Percentiles rank a stretch among this genome's conserved stretches.
These are phyloP conservation scores for Irpex lacteus DNA, from an alignment of 1,284 basidiomycete species.

Conservation along the genomic window DNA sequence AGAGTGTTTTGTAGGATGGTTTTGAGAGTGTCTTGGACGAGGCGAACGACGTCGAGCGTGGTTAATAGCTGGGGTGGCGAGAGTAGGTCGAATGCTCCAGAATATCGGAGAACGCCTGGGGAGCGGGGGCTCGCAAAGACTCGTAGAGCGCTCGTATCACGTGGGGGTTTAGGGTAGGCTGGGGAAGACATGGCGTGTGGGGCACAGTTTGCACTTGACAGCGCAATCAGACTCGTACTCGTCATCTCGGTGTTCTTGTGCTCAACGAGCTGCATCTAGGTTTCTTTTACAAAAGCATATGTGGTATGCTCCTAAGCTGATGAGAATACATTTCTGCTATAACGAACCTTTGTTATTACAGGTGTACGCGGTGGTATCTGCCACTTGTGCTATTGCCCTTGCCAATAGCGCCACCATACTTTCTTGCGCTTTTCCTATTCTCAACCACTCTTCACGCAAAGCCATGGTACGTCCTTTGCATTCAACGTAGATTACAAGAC, in stretches of 20 bases:
- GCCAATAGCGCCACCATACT: slow-evolving; percentile 75
- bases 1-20: background rate
- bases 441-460: slow-evolving; percentile 73
- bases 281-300: background rate
- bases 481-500: background rate
- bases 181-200: background rate
- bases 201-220: background rate
- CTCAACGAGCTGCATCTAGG: background rate
- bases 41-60: slow-evolving; percentile 12
- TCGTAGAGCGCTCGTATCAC: slow-evolving; percentile 5
- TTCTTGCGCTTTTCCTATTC: slow-evolving; percentile 69
- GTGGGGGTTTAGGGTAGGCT: slow-evolving; percentile 5
- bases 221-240: background rate
- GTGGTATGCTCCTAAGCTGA: slow-evolving; percentile 3
- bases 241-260: background rate
- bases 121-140: background rate
- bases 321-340: background rate
- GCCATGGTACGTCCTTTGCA: slow-evolving; percentile 57
- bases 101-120: slow-evolving; percentile 33
- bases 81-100: slow-evolving; percentile 31
- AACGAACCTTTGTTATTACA: slow-evolving; percentile 21
- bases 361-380: slow-evolving; percentile 83
- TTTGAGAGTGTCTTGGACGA: slow-evolving; percentile 16
- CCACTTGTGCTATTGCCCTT: slow-evolving; percentile 72
- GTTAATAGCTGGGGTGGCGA: slow-evolving; percentile 14